Conservation (phyloP, 441 rosid species). For the Populus hybrid region DNA sequence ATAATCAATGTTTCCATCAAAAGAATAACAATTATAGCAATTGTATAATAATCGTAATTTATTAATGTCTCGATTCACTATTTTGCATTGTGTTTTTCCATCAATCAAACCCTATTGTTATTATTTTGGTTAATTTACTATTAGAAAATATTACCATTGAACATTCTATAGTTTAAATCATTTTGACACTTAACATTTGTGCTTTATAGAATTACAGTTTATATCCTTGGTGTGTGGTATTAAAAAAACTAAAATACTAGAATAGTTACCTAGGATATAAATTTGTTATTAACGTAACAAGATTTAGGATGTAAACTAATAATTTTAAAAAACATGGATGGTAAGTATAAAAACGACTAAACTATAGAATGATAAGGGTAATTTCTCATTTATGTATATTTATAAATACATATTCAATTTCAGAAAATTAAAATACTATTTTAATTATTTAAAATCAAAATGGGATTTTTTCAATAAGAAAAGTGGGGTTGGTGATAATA, state of each 20-base stretch:
- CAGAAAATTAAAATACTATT: too few species aligned
- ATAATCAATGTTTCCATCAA: too few species aligned
- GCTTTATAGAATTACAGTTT: neutral
- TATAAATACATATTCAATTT: neutral
- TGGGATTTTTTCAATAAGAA: too few species aligned
- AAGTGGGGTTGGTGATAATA: neutral
- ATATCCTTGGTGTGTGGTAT: neutral
- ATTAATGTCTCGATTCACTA: neutral
- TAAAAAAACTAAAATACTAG: neutral
- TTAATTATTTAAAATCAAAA: too few species aligned
- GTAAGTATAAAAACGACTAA: too few species aligned
- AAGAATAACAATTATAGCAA: too few species aligned
- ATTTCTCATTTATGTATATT: neutral
- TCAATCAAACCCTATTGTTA: neutral
- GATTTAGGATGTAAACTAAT: too few species aligned
- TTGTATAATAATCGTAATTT: too few species aligned
- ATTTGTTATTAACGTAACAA: neutral
- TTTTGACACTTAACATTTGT: too few species aligned
- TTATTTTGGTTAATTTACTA: neutral
- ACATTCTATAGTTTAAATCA: too few species aligned
- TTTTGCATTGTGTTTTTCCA: neutral
- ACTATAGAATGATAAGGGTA: neutral
- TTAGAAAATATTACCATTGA: neutral
- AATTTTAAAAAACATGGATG: too few species aligned
- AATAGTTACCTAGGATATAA: too few species aligned